phyloP scores from a whole-genome alignment of 1,284 basidiomycete species.

The Fomes fomentarius region DNA sequence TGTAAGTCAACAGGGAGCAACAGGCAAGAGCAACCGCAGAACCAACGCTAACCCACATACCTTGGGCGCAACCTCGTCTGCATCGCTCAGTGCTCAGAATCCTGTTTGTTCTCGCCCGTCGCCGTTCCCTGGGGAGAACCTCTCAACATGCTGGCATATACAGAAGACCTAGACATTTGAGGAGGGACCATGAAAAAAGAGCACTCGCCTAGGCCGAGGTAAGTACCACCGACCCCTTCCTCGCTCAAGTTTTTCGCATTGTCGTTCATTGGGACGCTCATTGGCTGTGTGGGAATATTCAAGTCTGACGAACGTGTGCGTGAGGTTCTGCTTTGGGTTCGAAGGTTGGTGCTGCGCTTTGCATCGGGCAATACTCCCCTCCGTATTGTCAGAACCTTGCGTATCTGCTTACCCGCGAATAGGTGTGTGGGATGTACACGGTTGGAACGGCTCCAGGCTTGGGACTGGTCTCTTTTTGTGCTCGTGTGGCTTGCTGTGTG shows the following conservation, averaged over 20 bases:
- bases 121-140: slow-evolving; percentile 6
- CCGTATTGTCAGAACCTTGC: background rate
- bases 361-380: slow-evolving; percentile 12
- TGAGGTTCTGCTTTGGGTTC: slow-evolving; percentile 5
- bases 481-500: slow-evolving; percentile 12
- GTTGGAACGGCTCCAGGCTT: slow-evolving; percentile 9
- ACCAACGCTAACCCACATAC: background rate
- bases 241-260: background rate
- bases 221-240: background rate
- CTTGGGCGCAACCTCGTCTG: slow-evolving; percentile 7
- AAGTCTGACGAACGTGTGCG: slow-evolving; percentile 3
- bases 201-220: background rate
- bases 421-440: slow-evolving; percentile 1
- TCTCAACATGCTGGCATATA: background rate
- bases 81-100: background rate
- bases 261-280: slow-evolving; percentile 5
- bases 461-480: slow-evolving; percentile 8
- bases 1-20: background rate
- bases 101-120: background rate
- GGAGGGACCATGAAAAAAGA: no score
- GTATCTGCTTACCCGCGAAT: background rate
- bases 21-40: background rate
- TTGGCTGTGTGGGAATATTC: slow-evolving; percentile 2
- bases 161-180: background rate
- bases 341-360: slow-evolving; percentile 11